Percentiles rank a stretch among this genome's conserved stretches.
These are phyloP conservation scores for Alternaria angustiovoidea DNA, from an alignment of 2,329 filamentous ascomycete species.

Conservation along the genomic window DNA sequence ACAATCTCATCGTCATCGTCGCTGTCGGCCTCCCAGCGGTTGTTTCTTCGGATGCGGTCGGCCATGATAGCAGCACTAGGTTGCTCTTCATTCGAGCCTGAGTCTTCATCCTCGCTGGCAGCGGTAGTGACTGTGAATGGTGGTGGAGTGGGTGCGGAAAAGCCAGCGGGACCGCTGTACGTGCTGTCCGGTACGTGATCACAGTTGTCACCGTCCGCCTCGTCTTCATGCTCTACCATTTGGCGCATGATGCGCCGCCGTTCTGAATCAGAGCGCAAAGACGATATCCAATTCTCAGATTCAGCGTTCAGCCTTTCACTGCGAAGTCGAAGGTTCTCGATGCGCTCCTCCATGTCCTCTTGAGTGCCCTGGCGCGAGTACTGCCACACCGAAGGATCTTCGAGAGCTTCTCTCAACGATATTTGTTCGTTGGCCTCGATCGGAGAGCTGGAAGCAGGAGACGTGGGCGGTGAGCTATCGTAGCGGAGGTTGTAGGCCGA, in stretches of 20 bases:
- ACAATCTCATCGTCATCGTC: constrained; percentile 46
- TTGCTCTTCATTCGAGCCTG: constrained; percentile 47
- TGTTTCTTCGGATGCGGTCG: constrained; percentile 51
- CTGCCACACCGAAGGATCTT: constrained; percentile 46
- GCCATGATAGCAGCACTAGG: constrained; percentile 51
- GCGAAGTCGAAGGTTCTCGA: constrained; percentile 37
- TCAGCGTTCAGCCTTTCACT: constrained; percentile 19
- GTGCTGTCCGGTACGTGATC: constrained; percentile 38
- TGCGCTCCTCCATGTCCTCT: constrained; percentile 38
- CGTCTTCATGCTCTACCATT: constrained; percentile 31
- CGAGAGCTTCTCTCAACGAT: constrained; percentile 46
- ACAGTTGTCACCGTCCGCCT: constrained; percentile 39
- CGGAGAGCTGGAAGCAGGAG: constrained; percentile 37
- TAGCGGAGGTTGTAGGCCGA: constrained; percentile 78
- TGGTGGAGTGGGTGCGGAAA: constrained; percentile 50
- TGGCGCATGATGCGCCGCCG: constrained; percentile 22
- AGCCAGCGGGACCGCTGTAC: constrained; percentile 30
- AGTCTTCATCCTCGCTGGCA: constrained; percentile 45
- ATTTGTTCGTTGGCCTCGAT: constrained; percentile 39
- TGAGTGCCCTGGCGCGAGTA: constrained; percentile 34
- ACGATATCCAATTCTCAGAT: constrained; percentile 19
- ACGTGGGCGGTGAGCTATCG: constrained; percentile 33
- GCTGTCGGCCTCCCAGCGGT: constrained; percentile 46
- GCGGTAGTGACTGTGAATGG: constrained; percentile 51
- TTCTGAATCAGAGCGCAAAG: constrained; percentile 20